phyloP scores from a whole-genome alignment of 768 basidiomycete genomes.

The Heimioporus sp. region DNA sequence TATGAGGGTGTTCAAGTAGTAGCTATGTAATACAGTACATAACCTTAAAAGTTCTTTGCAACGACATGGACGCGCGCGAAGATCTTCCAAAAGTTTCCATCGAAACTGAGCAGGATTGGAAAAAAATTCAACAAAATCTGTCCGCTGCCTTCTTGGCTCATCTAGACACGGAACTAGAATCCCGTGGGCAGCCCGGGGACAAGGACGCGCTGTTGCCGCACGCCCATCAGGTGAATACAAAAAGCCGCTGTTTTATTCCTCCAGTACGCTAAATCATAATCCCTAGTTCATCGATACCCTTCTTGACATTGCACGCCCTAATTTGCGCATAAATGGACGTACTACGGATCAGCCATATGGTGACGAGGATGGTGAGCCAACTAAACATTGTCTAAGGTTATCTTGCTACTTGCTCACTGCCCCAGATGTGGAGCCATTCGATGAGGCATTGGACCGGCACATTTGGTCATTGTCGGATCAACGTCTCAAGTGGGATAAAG shows the following conservation, averaged over 20 bases:
- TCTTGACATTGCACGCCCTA: slow-evolving; percentile 62
- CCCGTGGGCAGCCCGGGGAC: slow-evolving; percentile 40
- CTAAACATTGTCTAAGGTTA: neutral
- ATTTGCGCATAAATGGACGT: slow-evolving; percentile 79
- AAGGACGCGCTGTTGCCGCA: slow-evolving; percentile 49
- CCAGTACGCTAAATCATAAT: neutral
- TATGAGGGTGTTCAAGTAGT: too few relatives aligned
- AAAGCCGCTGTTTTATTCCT: neutral
- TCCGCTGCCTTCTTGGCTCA: slow-evolving; percentile 40
- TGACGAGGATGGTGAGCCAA: slow-evolving; percentile 49
- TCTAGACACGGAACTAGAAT: slow-evolving; percentile 47
- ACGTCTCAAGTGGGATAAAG: slow-evolving; percentile 69
- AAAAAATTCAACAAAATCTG: slow-evolving; percentile 55
- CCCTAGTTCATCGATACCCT: slow-evolving; percentile 59
- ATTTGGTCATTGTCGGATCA: slow-evolving; percentile 81
- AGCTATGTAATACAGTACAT: too few relatives aligned
- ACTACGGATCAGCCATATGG: slow-evolving; percentile 64
- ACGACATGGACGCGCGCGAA: slow-evolving; percentile 33
- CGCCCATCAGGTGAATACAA: slow-evolving; percentile 46
- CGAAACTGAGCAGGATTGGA: slow-evolving; percentile 66
- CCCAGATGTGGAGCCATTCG: slow-evolving; percentile 76
- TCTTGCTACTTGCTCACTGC: neutral
- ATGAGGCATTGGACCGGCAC: slow-evolving; percentile 79
- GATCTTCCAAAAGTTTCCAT: slow-evolving; percentile 57
- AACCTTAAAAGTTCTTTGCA: too few relatives aligned